These are phyloP conservation scores for Mariannaea sp. DNA, from an alignment of 2,329 filamentous ascomycete genomes.

Conservation along the genomic window DNA sequence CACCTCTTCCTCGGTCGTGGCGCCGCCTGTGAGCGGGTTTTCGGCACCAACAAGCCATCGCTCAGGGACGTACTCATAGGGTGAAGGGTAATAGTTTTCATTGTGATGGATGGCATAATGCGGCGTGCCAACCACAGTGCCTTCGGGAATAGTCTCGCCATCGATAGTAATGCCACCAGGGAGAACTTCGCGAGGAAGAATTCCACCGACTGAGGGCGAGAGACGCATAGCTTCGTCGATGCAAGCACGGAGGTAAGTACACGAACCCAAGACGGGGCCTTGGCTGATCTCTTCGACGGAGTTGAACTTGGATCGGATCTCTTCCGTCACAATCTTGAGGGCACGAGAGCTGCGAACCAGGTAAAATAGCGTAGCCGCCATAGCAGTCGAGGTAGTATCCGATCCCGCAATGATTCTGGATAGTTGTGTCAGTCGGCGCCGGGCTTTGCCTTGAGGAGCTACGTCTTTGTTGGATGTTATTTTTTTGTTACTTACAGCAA, in stretches of 20 bases:
- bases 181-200: conserved; percentile 64
- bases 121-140: conserved; percentile 66
- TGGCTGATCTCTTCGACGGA: conserved; percentile 60
- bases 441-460: no score
- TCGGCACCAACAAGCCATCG: conserved; percentile 63
- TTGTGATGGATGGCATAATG: conserved; percentile 74
- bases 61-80: conserved; percentile 65
- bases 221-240: conserved; percentile 70
- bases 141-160: conserved; percentile 58
- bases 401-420: conserved; percentile 70
- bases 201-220: conserved; percentile 63
- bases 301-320: conserved; percentile 58
- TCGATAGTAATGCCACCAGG: conserved; percentile 59
- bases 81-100: conserved; percentile 62
- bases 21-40: conserved; percentile 44
- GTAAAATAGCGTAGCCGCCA: conserved; percentile 67
- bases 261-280: conserved; percentile 54
- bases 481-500: conserved; percentile 54
- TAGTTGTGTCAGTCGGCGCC: conserved; percentile 7
- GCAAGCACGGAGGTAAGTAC: conserved; percentile 65
- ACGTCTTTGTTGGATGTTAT: no score
- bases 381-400: conserved; percentile 72
- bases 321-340: conserved; percentile 52
- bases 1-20: conserved; percentile 56
- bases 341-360: conserved; percentile 57